A percentile compares a stretch with the other conserved stretches of the same genome.
Evolutionary conservation across 2,329 filamentous ascomycete species (phyloP).

Genomic region (Trichoderma aggressivum): DNA sequence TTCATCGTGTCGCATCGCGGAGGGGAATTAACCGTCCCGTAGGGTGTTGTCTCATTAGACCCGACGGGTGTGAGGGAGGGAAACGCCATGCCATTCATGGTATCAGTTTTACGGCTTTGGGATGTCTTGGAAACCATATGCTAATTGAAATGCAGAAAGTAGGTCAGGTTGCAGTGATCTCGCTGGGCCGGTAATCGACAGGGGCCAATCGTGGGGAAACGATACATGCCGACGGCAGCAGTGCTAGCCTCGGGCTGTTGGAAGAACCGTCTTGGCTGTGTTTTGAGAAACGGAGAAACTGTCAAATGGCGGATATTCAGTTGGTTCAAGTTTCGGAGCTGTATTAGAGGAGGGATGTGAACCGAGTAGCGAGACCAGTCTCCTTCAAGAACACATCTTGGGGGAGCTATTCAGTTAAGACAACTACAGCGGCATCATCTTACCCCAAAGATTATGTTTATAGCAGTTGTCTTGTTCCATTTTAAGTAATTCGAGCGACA

Average conservation of each 20-base stretch:
- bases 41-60: neutral
- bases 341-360: neutral
- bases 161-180: neutral
- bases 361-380: neutral
- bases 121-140: neutral
- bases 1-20: neutral
- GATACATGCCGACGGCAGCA: neutral
- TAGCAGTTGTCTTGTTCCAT: neutral
- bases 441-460: neutral
- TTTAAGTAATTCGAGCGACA: neutral
- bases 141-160: neutral
- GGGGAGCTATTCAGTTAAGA: neutral
- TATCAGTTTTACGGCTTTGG: neutral
- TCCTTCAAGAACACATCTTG: neutral
- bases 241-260: neutral
- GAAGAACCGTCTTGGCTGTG: neutral
- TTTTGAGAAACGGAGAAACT: neutral
- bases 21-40: neutral
- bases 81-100: neutral
- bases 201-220: slow-evolving; percentile 6
- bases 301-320: neutral
- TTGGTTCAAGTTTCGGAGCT: neutral
- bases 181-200: neutral
- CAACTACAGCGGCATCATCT: neutral
- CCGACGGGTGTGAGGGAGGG: neutral